Evolutionary conservation across 2,329 filamentous ascomycete genomes (phyloP).

Genomic region (Diaporthe sp.): DNA sequence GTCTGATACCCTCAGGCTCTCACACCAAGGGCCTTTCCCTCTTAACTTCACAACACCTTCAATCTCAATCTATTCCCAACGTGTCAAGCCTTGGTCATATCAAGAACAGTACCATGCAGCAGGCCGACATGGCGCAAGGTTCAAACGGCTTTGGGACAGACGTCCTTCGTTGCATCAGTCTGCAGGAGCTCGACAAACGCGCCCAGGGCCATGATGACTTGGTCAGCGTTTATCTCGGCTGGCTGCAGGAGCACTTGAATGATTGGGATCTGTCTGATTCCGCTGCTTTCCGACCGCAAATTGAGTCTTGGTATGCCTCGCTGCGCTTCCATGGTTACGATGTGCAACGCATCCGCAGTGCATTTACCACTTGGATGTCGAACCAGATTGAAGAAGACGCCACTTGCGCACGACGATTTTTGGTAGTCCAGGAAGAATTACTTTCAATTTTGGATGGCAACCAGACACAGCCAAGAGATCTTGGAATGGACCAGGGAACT

Average conservation of each 20-base stretch:
- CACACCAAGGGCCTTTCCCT: not conserved
- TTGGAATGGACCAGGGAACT: not conserved
- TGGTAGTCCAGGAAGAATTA: conserved; percentile 20
- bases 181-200: conserved; percentile 31
- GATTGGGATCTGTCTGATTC: not conserved
- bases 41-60: not conserved
- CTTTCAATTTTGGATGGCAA: not conserved
- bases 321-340: conserved; percentile 26
- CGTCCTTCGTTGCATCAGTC: not conserved
- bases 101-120: not conserved
- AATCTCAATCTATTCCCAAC: not conserved
- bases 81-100: not conserved
- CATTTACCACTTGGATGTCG: conserved; percentile 36
- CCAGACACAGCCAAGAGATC: not conserved
- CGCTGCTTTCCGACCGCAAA: conserved; percentile 5
- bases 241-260: conserved; percentile 31
- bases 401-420: conserved; percentile 20
- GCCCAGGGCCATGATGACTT: not conserved
- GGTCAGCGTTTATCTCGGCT: conserved; percentile 20
- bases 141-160: not conserved
- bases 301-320: conserved; percentile 30
- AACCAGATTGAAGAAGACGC: not conserved
- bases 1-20: not conserved
- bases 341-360: not conserved
- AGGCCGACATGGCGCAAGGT: not conserved